phyloP scores from a whole-genome alignment of 2,329 filamentous ascomycete species.

The Pleomassaria siparia region DNA sequence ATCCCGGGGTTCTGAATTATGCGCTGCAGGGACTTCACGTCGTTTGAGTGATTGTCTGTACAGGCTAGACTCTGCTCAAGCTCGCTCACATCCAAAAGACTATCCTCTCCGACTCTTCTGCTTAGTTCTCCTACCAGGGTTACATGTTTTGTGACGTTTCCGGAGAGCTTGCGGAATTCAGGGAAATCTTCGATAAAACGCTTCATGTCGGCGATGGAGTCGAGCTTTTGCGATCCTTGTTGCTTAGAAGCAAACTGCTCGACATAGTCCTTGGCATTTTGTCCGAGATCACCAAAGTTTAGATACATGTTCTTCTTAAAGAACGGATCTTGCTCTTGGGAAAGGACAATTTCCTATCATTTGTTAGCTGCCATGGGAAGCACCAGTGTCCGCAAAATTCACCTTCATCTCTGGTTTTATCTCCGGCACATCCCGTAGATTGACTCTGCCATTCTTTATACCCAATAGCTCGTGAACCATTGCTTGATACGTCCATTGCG shows the following conservation, averaged over 20 bases:
- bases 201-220: conserved; percentile 98
- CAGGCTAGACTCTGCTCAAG: conserved; percentile 95
- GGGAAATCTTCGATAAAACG: conserved; percentile 98
- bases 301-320: conserved; percentile 99
- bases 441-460: conserved; percentile 91
- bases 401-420: conserved; percentile 78
- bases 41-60: conserved; percentile 88
- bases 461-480: conserved; percentile 98
- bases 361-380: not conserved
- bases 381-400: not conserved
- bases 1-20: conserved; percentile 81
- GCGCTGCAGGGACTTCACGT: conserved; percentile 89
- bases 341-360: conserved; percentile 80
- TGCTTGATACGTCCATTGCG: conserved; percentile 99
- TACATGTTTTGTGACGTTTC: conserved; percentile 98
- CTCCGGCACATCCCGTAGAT: conserved; percentile 80
- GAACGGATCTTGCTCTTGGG: conserved; percentile 96
- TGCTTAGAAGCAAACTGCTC: conserved; percentile 97
- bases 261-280: conserved; percentile 98
- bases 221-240: conserved; percentile 93
- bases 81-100: conserved; percentile 92
- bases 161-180: conserved; percentile 93
- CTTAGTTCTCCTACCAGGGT: conserved; percentile 93
- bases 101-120: conserved; percentile 80
- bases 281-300: conserved; percentile 93